phyloP scores from a whole-genome alignment of 345 rosid genomes.

The Raphanus sativus region DNA sequence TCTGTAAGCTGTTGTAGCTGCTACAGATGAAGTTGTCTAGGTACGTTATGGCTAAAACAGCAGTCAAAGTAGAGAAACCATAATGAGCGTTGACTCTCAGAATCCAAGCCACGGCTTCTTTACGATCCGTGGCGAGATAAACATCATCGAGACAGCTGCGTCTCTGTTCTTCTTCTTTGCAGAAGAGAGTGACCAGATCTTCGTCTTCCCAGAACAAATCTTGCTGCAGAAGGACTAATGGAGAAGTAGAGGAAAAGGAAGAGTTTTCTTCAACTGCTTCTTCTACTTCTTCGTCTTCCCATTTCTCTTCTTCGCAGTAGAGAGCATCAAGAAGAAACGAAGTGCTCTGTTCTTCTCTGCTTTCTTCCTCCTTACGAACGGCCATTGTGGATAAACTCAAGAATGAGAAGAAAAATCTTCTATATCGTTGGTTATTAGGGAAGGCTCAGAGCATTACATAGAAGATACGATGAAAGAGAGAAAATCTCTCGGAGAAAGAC shows the following conservation, averaged over 20 bases:
- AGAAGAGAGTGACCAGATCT: conserved; percentile 65
- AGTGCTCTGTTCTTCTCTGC: conserved; percentile 33
- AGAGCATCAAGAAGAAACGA: conserved; percentile 56
- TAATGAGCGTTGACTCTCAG: conserved; percentile 61
- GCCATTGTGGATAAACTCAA: conserved; percentile 54
- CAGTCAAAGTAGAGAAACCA: conserved; percentile 71
- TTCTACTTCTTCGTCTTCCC: conserved; percentile 50
- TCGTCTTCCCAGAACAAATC: conserved; percentile 78
- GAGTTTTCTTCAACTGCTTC: conserved; percentile 22
- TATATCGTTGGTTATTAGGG: background rate
- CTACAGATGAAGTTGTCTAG: conserved; percentile 75
- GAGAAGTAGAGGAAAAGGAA: conserved; percentile 32
- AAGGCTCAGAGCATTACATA: conserved; percentile 33
- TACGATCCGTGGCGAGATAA: conserved; percentile 48
- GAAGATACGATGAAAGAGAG: conserved; percentile 30
- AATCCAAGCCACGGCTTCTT: conserved; percentile 77
- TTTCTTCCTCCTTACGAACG: conserved; percentile 34
- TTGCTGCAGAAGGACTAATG: conserved; percentile 51
- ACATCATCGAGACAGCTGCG: conserved; percentile 32
- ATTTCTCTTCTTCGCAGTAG: conserved; percentile 71
- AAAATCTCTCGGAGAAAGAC: conserved; percentile 35
- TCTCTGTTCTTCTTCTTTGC: conserved; percentile 54
- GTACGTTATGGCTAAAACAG: conserved; percentile 71
- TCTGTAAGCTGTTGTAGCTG: conserved; percentile 40
- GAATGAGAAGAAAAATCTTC: conserved; percentile 39